phyloP scores from a whole-genome alignment of 31 red algal genomes.

The Odonthalia washingtoniensis region DNA sequence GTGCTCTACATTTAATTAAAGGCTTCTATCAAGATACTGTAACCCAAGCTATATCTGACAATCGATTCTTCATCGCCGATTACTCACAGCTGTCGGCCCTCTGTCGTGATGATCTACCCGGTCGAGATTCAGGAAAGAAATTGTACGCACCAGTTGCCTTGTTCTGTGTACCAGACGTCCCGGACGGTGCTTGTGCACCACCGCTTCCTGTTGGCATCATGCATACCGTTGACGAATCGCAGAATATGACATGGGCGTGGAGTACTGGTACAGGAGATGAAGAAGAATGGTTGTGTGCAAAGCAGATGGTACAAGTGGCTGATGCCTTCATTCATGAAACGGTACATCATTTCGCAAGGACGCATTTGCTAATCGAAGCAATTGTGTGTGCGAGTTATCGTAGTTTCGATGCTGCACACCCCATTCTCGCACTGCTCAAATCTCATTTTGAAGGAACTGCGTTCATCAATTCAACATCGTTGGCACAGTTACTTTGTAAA shows the following conservation, averaged over 20 bases:
- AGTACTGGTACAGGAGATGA: slow-evolving; percentile 21
- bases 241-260: slow-evolving; percentile 12
- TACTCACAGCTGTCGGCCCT: slow-evolving; percentile 30
- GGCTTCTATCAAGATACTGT: slow-evolving; percentile 32
- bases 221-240: slow-evolving; percentile 42
- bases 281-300: slow-evolving; percentile 45
- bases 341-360: slow-evolving; percentile 44
- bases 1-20: slow-evolving; percentile 27
- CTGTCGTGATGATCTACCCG: neutral
- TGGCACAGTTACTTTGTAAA: neutral
- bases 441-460: slow-evolving; percentile 54
- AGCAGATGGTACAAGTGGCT: slow-evolving; percentile 53
- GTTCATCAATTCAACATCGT: slow-evolving; percentile 41
- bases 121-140: slow-evolving; percentile 32
- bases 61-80: slow-evolving; percentile 48
- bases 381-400: slow-evolving; percentile 29
- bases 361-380: slow-evolving; percentile 48
- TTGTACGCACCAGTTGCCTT: slow-evolving; percentile 44
- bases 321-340: slow-evolving; percentile 53
- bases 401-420: slow-evolving; percentile 28
- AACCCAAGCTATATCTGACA: neutral
- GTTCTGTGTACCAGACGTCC: slow-evolving; percentile 40
- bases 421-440: slow-evolving; percentile 18
- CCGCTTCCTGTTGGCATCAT: slow-evolving; percentile 33
- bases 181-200: neutral